A percentile compares a stretch with the other conserved stretches of the same genome.
Conservation (phyloP, 805 yeast species). For the Zygosaccharomyces siamensis region DNA sequence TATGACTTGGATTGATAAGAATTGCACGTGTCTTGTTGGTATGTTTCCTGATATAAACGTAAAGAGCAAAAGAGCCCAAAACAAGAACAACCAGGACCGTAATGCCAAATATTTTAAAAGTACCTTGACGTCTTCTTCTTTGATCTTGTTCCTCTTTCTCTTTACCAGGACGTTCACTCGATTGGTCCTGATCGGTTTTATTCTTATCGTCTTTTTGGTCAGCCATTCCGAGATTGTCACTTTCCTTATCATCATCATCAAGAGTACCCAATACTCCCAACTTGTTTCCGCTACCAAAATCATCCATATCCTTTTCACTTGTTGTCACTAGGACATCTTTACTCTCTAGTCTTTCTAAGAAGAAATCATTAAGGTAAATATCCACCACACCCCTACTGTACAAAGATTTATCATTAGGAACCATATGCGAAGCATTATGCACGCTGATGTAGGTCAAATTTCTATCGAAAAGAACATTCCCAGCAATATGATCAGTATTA, state of each 20-base stretch:
- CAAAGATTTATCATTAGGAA: slow-evolving; percentile 75
- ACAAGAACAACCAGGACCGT: slow-evolving; percentile 9
- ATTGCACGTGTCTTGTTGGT: slow-evolving; percentile 19
- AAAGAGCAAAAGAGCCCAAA: slow-evolving; percentile 12
- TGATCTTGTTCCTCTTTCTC: slow-evolving; percentile 10
- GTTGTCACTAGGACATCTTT: slow-evolving; percentile 41
- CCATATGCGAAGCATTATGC: slow-evolving; percentile 85
- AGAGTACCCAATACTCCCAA: slow-evolving; percentile 40
- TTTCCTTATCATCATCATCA: slow-evolving; percentile 30
- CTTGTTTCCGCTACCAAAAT: slow-evolving; percentile 9
- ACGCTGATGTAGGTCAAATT: slow-evolving; percentile 75
- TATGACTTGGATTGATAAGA: slow-evolving; percentile 18
- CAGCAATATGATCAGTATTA: slow-evolving; percentile 40
- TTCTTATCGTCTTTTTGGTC: slow-evolving; percentile 44
- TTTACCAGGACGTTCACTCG: slow-evolving; percentile 20
- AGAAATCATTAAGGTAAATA: slow-evolving; percentile 43
- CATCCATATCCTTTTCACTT: slow-evolving; percentile 43
- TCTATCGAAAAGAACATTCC: slow-evolving; percentile 49
- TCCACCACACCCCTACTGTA: slow-evolving; percentile 69
- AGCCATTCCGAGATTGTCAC: slow-evolving; percentile 43
- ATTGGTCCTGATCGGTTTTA: slow-evolving; percentile 49
- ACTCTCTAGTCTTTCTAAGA: slow-evolving; percentile 49
- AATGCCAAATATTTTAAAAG: slow-evolving; percentile 7
- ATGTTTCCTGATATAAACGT: slow-evolving; percentile 13
- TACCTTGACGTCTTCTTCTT: slow-evolving; percentile 9